These are phyloP conservation scores for Populus trichocarpa DNA, from an alignment of 441 rosid genomes.

Conservation along the genomic window DNA sequence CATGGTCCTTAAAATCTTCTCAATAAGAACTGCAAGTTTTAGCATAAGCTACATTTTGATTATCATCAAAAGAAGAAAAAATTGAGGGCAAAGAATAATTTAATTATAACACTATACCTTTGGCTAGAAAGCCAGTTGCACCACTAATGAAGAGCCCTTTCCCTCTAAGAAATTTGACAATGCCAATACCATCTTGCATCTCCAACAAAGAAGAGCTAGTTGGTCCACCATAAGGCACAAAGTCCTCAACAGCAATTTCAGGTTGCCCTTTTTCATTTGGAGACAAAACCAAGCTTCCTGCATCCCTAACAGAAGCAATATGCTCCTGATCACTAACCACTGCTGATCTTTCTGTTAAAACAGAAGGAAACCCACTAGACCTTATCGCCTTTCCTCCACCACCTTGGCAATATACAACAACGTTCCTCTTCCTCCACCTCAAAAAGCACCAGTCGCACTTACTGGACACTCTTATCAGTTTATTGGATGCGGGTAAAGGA, in stretches of 20 bases:
- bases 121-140: constrained; percentile 85
- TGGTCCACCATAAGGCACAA: constrained; percentile 39
- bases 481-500: constrained; percentile 32
- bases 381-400: constrained; percentile 40
- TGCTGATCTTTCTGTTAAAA: constrained; percentile 42
- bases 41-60: background rate
- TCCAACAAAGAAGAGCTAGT: constrained; percentile 41
- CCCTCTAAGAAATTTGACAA: constrained; percentile 71
- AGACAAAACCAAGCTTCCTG: constrained; percentile 53
- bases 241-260: constrained; percentile 48
- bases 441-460: constrained; percentile 27
- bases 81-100: background rate
- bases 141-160: constrained; percentile 77
- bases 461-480: constrained; percentile 21
- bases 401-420: constrained; percentile 49
- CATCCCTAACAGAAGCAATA: constrained; percentile 36
- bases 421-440: constrained; percentile 30
- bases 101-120: constrained; percentile 38
- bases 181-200: constrained; percentile 74
- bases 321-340: constrained; percentile 34
- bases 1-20: constrained; percentile 76
- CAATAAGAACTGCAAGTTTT: constrained; percentile 58
- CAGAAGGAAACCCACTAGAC: constrained; percentile 44
- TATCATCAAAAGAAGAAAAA: background rate
- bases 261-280: constrained; percentile 46